phyloP scores from a whole-genome alignment of 73 alveolate genomes.

The Stentor roeselii region DNA sequence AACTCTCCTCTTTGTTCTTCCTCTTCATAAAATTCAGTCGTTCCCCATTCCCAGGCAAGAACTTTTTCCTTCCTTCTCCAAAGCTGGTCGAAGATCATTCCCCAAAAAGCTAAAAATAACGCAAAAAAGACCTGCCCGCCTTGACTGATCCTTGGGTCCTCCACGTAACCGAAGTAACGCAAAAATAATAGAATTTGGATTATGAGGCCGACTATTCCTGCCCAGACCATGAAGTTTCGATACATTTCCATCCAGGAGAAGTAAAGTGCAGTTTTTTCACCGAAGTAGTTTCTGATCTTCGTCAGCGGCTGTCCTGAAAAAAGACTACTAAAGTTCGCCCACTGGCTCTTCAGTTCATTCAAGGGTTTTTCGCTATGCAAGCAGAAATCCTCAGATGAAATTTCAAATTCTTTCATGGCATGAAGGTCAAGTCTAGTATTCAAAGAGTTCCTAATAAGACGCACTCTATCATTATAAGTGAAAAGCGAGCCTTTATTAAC shows the following conservation, averaged over 20 bases:
- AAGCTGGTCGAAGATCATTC: constrained; percentile 27
- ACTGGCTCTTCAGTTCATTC: constrained; percentile 8
- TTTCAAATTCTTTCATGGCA: constrained; percentile 9
- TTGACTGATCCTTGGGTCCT: neutral
- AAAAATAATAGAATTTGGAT: neutral
- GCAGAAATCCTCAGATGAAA: neutral
- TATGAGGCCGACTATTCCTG: constrained; percentile 12
- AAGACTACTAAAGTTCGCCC: constrained; percentile 1
- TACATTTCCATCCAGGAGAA: constrained; percentile 29
- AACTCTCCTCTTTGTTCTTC: constrained; percentile 37
- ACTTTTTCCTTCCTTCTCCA: constrained; percentile 35
- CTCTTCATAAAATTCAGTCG: constrained; percentile 36
- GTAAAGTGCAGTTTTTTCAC: constrained; percentile 27
- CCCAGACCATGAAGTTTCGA: neutral
- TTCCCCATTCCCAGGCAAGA: constrained; percentile 43
- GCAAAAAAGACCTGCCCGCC: constrained; percentile 20
- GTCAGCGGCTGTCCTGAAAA: constrained; percentile 12
- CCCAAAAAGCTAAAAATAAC: constrained; percentile 29
- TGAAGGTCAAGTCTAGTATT: neutral
- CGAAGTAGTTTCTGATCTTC: constrained; percentile 16
- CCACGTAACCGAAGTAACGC: neutral
- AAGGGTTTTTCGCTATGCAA: neutral
- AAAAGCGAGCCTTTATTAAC: neutral
- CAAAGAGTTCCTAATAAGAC: neutral
- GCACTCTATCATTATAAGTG: constrained; percentile 14